Evolutionary conservation across 169 alveolate species (phyloP), one percentile per base, ranked within the genome.

Genomic region (Plasmodium reichenowi): DNA sequence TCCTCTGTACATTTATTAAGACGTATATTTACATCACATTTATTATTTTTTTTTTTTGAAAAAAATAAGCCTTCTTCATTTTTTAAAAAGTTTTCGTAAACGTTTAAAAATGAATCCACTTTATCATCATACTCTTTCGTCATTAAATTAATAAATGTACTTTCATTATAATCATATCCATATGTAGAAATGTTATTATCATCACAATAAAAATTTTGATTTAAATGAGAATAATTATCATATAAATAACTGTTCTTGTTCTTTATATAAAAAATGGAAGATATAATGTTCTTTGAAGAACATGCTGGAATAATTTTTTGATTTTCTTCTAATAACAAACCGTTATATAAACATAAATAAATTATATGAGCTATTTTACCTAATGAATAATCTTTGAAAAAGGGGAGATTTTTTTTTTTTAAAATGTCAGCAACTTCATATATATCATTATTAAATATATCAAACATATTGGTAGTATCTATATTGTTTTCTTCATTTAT

Each of bases 311-410:
- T 73, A 20, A 73, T 73, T 43, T 15, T 20, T 22, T 73, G 87
- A 2, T 47, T 47, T 62, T 73, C 87, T 47, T 73, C 67, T 9
- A 56, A 71, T 45, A 73, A 24, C 38, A 73, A 47, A 1, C 87
- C 87, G 10, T 24, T 24, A 45, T 73, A 73, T 24, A 73, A 45
- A 47, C 87, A 20, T 26, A 73, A 62, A 54, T 73, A 72, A 56
- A 73, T 62, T 32, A 73, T 58, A 73, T 73, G 87, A 10, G 87
- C 87, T 9, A 73, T 58, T 56, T 54, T 73, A 2, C 87, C 87
- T 32, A 73, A 15, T 10, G 87, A 73, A 48, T 73, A 73, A 62
- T 58, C 72, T 15, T 47, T 58, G 7, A 73, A 22, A 56, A 73
- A 58, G 7, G 70, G 56, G 7, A 73, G 24, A 17, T 38, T 24